Percentiles rank a stretch among this genome's conserved stretches.
These are phyloP conservation scores for Diaporthe nobilis DNA, from an alignment of 2,329 filamentous ascomycete genomes.

Conservation along the genomic window DNA sequence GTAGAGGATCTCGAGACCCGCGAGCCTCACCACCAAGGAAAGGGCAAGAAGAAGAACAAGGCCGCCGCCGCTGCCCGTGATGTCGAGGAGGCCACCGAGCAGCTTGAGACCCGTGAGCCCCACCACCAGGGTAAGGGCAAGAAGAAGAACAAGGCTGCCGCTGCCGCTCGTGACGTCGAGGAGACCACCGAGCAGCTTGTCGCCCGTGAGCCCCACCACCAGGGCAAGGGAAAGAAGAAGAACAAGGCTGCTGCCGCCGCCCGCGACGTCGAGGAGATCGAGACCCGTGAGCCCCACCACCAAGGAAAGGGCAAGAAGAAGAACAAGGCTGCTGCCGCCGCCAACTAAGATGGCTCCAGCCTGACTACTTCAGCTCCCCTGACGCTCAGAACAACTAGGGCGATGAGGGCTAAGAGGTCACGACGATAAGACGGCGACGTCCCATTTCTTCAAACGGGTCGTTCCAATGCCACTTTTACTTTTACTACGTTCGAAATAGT, in stretches of 20 bases:
- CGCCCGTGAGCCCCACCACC: slow-evolving; percentile 37
- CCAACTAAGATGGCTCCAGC: background rate
- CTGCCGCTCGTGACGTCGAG: slow-evolving; percentile 14
- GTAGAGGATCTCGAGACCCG: slow-evolving; percentile 27
- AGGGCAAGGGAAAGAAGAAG: slow-evolving; percentile 35
- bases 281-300: slow-evolving; percentile 39
- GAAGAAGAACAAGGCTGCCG: slow-evolving; percentile 36
- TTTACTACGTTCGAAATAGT: slow-evolving; percentile 24
- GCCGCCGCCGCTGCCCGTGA: background rate
- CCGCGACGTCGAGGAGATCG: slow-evolving; percentile 22
- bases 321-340: slow-evolving; percentile 4
- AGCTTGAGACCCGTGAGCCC: slow-evolving; percentile 43
- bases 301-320: slow-evolving; percentile 44
- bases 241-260: background rate
- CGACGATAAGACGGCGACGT: background rate
- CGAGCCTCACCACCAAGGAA: slow-evolving; percentile 43
- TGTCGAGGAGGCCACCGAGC: slow-evolving; percentile 10
- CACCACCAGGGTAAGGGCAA: slow-evolving; percentile 47
- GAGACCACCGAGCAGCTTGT: slow-evolving; percentile 10
- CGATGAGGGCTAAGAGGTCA: background rate
- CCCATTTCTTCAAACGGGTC: slow-evolving; percentile 4
- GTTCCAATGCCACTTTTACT: background rate
- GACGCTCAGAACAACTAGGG: background rate
- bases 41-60: slow-evolving; percentile 39
- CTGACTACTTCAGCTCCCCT: background rate